phyloP scores from a whole-genome alignment of 108 stramenopile species.

The Pseudonitzschia multistriata region DNA sequence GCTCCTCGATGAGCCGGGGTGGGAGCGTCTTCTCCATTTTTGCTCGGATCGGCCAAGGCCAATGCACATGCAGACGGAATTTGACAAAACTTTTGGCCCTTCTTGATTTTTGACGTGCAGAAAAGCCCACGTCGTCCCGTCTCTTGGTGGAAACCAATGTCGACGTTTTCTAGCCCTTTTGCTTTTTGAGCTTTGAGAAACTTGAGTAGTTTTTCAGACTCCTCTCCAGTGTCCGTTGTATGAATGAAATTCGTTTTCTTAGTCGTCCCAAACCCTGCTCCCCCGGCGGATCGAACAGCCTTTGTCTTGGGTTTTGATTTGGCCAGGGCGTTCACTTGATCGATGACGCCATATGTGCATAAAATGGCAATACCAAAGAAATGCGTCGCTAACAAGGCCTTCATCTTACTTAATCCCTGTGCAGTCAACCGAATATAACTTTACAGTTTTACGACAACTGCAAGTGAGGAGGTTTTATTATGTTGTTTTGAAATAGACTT shows the following conservation, averaged over 20 bases:
- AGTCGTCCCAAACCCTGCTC: conserved; percentile 27
- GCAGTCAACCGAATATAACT: neutral
- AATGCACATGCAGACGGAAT: conserved; percentile 67
- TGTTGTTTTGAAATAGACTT: too few species aligned
- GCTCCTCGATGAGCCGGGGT: conserved; percentile 49
- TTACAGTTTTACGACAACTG: too few species aligned
- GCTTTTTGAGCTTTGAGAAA: conserved; percentile 53
- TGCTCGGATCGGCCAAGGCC: conserved; percentile 55
- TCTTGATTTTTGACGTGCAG: conserved; percentile 49
- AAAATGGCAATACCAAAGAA: neutral
- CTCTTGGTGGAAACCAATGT: conserved; percentile 39
- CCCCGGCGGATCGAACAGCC: neutral
- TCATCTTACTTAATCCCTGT: neutral
- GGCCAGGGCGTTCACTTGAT: conserved; percentile 14
- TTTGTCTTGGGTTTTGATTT: neutral
- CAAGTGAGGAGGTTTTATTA: too few species aligned
- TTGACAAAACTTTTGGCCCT: conserved; percentile 53
- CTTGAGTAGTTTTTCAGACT: conserved; percentile 41
- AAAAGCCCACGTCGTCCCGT: conserved; percentile 54
- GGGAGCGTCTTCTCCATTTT: conserved; percentile 31
- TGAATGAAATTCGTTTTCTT: conserved; percentile 24
- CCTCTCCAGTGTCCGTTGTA: conserved; percentile 37
- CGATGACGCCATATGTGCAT: neutral
- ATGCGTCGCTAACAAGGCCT: neutral
- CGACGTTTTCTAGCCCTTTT: conserved; percentile 45